Evolutionary conservation across 2,329 filamentous ascomycete species (phyloP).

Genomic region (Colletotrichum sojae): DNA sequence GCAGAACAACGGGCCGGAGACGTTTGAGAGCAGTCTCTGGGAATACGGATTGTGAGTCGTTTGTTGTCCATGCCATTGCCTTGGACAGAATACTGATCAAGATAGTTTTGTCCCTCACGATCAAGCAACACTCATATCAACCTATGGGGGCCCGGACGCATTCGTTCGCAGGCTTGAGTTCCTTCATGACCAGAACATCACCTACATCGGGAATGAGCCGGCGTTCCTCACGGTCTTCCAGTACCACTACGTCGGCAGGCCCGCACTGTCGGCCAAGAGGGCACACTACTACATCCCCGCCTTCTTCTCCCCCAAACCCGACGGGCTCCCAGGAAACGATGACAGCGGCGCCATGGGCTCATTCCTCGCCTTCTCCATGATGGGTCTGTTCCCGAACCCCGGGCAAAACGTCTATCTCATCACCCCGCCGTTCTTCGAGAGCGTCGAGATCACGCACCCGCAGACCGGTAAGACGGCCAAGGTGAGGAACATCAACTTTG

Average conservation of each 20-base stretch:
- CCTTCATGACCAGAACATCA: constrained; percentile 74
- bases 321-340: constrained; percentile 78
- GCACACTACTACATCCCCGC: constrained; percentile 76
- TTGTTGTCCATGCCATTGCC: fast-evolving
- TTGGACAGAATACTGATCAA: not conserved
- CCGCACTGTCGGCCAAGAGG: constrained; percentile 66
- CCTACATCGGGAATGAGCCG: constrained; percentile 76
- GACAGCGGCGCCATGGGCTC: constrained; percentile 80
- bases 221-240: constrained; percentile 76
- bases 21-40: constrained; percentile 81
- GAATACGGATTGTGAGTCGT: constrained; percentile 76
- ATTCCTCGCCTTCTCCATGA: constrained; percentile 76
- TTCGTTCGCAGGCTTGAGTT: constrained; percentile 75
- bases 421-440: constrained; percentile 76
- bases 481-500: constrained; percentile 74
- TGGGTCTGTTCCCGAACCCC: constrained; percentile 78
- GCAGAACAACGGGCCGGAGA: constrained; percentile 74
- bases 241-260: constrained; percentile 78
- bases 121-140: constrained; percentile 66
- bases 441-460: constrained; percentile 69
- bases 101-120: constrained; percentile 67
- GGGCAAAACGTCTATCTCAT: constrained; percentile 82
- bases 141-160: constrained; percentile 70
- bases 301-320: constrained; percentile 71
- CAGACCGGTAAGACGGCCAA: constrained; percentile 72